Evolutionary conservation across 441 rosid genomes (phyloP).

Genomic region (Hura crepitans): DNA sequence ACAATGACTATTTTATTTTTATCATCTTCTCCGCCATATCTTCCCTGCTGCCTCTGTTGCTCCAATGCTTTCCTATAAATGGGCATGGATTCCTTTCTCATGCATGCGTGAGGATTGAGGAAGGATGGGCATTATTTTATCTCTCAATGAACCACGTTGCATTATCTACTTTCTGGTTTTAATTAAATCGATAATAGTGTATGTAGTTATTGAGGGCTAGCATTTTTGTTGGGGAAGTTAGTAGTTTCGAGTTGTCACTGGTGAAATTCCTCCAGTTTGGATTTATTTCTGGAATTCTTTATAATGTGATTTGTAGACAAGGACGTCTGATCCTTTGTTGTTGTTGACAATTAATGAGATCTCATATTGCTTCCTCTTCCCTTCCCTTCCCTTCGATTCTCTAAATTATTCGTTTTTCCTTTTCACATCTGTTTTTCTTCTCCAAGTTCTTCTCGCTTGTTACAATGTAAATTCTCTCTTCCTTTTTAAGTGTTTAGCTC

Average conservation of each 20-base stretch:
- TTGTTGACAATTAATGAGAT: background rate
- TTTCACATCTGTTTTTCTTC: background rate
- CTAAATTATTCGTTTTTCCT: background rate
- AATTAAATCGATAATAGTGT: too few relatives aligned
- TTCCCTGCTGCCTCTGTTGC: background rate
- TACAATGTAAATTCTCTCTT: too few relatives aligned
- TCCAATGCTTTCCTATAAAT: background rate
- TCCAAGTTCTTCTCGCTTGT: too few relatives aligned
- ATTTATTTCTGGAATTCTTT: background rate
- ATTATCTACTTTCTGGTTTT: background rate
- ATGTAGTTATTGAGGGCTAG: too few relatives aligned
- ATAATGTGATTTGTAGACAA: too few relatives aligned
- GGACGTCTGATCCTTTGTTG: background rate
- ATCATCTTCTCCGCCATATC: slow-evolving; percentile 3
- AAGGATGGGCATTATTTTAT: too few relatives aligned
- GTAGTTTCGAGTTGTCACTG: too few relatives aligned
- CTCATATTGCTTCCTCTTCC: background rate
- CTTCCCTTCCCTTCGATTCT: background rate
- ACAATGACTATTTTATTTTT: slow-evolving; percentile 8
- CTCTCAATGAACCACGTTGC: background rate
- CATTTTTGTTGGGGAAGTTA: too few relatives aligned
- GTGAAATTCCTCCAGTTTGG: too few relatives aligned
- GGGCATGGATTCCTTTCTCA: background rate
- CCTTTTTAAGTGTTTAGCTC: too few relatives aligned
- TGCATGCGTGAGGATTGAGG: too few relatives aligned